Evolutionary conservation across 768 basidiomycete genomes (phyloP).

Genomic region (Tricholoma furcatifolium): DNA sequence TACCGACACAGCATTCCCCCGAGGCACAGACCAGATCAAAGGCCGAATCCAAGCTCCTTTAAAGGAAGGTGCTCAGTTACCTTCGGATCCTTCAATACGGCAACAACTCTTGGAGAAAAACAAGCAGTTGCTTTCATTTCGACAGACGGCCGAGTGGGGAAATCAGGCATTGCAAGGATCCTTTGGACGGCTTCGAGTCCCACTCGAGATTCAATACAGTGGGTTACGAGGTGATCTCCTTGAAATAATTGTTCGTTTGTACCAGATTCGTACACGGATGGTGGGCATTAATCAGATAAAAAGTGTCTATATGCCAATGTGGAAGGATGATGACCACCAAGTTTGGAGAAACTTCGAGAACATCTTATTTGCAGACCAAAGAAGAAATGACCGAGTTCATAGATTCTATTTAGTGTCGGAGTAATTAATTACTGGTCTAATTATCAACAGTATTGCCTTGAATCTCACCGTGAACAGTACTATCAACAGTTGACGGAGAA

Average conservation of each 20-base stretch:
- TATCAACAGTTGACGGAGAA: slow-evolving; percentile 4
- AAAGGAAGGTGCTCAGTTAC: slow-evolving; percentile 28
- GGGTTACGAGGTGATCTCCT: slow-evolving; percentile 28
- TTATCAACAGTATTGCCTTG: too few species aligned
- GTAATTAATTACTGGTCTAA: too few species aligned
- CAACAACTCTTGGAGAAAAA: slow-evolving; percentile 27
- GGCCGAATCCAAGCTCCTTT: slow-evolving; percentile 36
- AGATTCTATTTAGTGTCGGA: slow-evolving; percentile 25
- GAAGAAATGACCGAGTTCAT: slow-evolving; percentile 31
- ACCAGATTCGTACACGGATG: slow-evolving; percentile 30
- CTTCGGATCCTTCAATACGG: slow-evolving; percentile 2
- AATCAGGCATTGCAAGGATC: slow-evolving; percentile 43
- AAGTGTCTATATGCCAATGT: slow-evolving; percentile 38
- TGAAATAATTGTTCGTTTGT: slow-evolving; percentile 31
- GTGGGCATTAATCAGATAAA: slow-evolving; percentile 43
- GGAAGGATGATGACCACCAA: slow-evolving; percentile 27
- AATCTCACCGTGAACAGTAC: slow-evolving; percentile 1
- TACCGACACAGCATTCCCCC: slow-evolving; percentile 46
- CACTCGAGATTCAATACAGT: slow-evolving; percentile 31
- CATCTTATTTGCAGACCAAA: slow-evolving; percentile 37
- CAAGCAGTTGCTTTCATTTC: slow-evolving; percentile 38
- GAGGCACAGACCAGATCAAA: slow-evolving; percentile 27
- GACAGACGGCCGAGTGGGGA: slow-evolving; percentile 55
- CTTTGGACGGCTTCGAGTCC: slow-evolving; percentile 44
- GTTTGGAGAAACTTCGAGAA: slow-evolving; percentile 36